A percentile compares a stretch with the other conserved stretches of the same genome.
Evolutionary conservation across 2,329 filamentous ascomycete genomes (phyloP).

Genomic region (Gremmenia infestans): DNA sequence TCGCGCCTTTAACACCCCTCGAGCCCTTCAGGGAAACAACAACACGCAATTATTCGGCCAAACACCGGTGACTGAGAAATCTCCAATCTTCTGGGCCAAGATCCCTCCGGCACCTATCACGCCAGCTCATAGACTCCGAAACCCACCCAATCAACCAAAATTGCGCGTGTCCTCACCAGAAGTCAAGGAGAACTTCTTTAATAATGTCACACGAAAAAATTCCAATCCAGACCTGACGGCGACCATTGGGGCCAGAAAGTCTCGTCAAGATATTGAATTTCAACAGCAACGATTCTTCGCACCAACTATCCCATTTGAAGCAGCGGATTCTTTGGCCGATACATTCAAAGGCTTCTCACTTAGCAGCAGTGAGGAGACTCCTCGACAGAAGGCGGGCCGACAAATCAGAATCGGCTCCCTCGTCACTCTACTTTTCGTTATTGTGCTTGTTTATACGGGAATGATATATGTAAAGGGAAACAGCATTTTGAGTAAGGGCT

Average conservation of each 20-base stretch:
- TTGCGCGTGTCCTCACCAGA: constrained; percentile 43
- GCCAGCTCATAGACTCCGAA: constrained; percentile 58
- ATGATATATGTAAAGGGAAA: neutral
- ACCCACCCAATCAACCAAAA: constrained; percentile 53
- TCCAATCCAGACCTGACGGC: neutral
- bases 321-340: constrained; percentile 16
- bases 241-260: neutral
- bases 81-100: constrained; percentile 60
- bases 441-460: neutral
- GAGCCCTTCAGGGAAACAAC: constrained; percentile 33
- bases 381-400: neutral
- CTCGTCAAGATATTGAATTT: constrained; percentile 38
- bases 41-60: constrained; percentile 32
- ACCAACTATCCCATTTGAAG: constrained; percentile 11
- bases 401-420: neutral
- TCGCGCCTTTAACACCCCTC: constrained; percentile 48
- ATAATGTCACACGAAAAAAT: constrained; percentile 13
- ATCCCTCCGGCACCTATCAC: constrained; percentile 64
- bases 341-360: constrained; percentile 20
- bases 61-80: constrained; percentile 14
- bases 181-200: constrained; percentile 48
- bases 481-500: neutral
- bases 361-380: constrained; percentile 3
- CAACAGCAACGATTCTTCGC: constrained; percentile 38
- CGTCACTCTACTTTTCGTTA: neutral